Evolutionary conservation across 2,329 filamentous ascomycete species (phyloP), one percentile per base, ranked within the genome.

Genomic region (Fonsecaea multimorphosa): DNA sequence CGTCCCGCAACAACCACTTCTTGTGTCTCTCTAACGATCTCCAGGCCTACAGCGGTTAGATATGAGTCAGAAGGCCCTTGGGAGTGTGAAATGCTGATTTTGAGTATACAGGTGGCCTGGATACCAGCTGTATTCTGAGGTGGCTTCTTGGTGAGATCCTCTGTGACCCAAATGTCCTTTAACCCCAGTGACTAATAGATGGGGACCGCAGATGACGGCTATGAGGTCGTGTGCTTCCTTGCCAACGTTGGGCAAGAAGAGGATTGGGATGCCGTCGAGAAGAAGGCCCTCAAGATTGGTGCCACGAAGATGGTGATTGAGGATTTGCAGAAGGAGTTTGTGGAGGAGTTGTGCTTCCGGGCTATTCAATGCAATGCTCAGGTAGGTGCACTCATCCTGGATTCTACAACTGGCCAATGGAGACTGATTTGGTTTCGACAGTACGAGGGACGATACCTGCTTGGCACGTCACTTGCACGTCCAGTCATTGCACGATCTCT

Each of bases 261-360:
- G 80, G 89, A 92, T 79, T 93, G 87, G 76, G 85, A 86, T 53
- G 89, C 84, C 65, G 91, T 90, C 65, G 93, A 93, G 85, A 90
- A 89, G 75, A 79, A 75, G 77, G 80, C 76, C 75, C 65, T 87
- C 69, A 85, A 85, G 78, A 86, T 91, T 69, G 89, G 89, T 73
- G 89, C 89, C 24, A 85, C 79, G 32, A 53, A 57, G 54, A 77
- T 85, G 69, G 83, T 88, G 70, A 38, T 63, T 55, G 79, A 83
- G 68, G 81, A 95, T 77, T 84, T 94, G 61, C 86, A 87, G 73
- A 83, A 84, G 72, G 89, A 92, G 79, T 93, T 95, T 74, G 86
- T 95, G 71, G 89, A 93, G 73, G 86, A 94, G 81, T 84, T 95
- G 52, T 90, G 89, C 83, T 93, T 89, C 85, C 89, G 86, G 59